Percentiles rank a stretch among this genome's conserved stretches.
phyloP scores from a whole-genome alignment of 305 asterid species.

The Fraxinus sp. region DNA sequence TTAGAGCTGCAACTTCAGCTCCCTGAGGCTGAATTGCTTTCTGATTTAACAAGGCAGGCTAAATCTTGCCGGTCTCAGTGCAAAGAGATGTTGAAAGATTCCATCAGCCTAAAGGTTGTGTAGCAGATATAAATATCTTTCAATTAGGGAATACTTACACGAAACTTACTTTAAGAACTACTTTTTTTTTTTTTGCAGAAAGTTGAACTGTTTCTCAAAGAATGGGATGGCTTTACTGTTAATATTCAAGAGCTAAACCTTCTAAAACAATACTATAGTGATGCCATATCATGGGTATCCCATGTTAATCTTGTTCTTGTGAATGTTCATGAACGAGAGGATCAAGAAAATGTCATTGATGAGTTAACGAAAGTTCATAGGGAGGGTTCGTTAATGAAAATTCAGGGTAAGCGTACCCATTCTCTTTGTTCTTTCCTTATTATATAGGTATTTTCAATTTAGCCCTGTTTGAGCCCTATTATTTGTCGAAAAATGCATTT shows the following conservation, averaged over 20 bases:
- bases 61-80: slow-evolving; percentile 69
- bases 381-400: slow-evolving; percentile 64
- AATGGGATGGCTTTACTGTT: slow-evolving; percentile 70
- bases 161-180: slow-evolving; percentile 26
- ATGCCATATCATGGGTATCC: slow-evolving; percentile 72
- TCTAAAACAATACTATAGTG: slow-evolving; percentile 59
- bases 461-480: background rate
- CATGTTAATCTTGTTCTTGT: slow-evolving; percentile 56
- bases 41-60: slow-evolving; percentile 52
- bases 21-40: slow-evolving; percentile 66
- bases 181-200: slow-evolving; percentile 47
- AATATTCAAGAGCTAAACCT: slow-evolving; percentile 73
- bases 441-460: background rate
- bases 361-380: slow-evolving; percentile 64
- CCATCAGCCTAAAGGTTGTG: slow-evolving; percentile 60
- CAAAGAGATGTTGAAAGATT: slow-evolving; percentile 59
- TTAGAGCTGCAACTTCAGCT: slow-evolving; percentile 64
- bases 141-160: slow-evolving; percentile 21
- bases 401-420: slow-evolving; percentile 51
- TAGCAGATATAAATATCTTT: slow-evolving; percentile 23
- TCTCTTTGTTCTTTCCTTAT: slow-evolving; percentile 14
- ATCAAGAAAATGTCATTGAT: slow-evolving; percentile 65
- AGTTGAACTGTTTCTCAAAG: slow-evolving; percentile 52
- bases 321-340: slow-evolving; percentile 59
- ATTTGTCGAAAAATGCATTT: too few relatives aligned